Evolutionary conservation across 176 grass and related monocot genomes (phyloP).

Genomic region (Triticum dicoccoides): DNA sequence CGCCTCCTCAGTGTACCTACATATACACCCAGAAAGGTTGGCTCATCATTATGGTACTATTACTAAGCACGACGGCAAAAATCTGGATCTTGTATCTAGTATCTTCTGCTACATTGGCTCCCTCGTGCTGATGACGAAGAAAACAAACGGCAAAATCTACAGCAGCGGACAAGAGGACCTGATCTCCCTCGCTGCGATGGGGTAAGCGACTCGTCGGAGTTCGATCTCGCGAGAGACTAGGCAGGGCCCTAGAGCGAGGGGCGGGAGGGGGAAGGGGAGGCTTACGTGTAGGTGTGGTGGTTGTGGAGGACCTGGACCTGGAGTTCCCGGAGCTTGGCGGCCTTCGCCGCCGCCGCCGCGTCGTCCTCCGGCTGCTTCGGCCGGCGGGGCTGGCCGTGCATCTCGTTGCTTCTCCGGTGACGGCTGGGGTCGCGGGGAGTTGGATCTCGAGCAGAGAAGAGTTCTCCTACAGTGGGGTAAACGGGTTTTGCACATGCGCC

Average conservation of each 20-base stretch:
- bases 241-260: neutral
- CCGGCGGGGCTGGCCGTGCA: constrained; percentile 78
- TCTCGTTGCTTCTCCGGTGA: constrained; percentile 32
- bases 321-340: constrained; percentile 63
- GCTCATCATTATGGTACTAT: neutral
- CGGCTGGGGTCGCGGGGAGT: neutral
- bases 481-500: neutral
- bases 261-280: neutral
- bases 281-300: constrained; percentile 70
- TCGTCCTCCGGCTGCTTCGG: constrained; percentile 59
- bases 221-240: neutral
- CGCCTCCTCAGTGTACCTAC: constrained; percentile 81
- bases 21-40: neutral
- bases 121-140: neutral
- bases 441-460: constrained; percentile 18
- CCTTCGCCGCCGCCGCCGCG: constrained; percentile 49
- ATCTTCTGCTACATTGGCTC: constrained; percentile 6
- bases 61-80: neutral
- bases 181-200: neutral
- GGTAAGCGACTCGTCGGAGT: neutral
- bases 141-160: neutral
- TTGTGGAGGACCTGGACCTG: constrained; percentile 68
- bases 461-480: neutral
- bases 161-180: neutral
- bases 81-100: neutral